phyloP scores from a whole-genome alignment of 768 basidiomycete species.

The Pleurotus sapidus region DNA sequence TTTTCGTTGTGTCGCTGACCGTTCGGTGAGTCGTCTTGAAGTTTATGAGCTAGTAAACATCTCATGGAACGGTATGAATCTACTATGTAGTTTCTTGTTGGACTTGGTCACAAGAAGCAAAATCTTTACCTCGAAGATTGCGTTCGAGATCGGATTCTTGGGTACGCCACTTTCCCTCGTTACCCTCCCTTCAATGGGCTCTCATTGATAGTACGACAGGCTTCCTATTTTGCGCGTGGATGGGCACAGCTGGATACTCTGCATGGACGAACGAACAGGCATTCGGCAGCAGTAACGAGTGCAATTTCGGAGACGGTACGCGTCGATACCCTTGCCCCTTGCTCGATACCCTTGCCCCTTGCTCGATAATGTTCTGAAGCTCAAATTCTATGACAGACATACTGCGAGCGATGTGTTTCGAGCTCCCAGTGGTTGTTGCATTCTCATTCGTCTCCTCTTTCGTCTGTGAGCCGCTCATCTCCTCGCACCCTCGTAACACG shows the following conservation, averaged over 20 bases:
- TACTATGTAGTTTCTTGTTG: slow-evolving; percentile 26
- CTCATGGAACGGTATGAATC: neutral
- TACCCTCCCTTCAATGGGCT: neutral
- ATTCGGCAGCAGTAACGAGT: slow-evolving; percentile 10
- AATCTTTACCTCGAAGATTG: slow-evolving; percentile 35
- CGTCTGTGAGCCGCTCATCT: slow-evolving; percentile 27
- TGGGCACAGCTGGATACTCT: slow-evolving; percentile 3
- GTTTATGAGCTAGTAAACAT: neutral
- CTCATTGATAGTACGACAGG: neutral
- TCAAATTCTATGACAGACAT: slow-evolving; percentile 1
- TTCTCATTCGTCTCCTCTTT: slow-evolving; percentile 45
- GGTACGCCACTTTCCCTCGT: slow-evolving; percentile 22
- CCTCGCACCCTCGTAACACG: neutral
- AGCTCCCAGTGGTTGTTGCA: slow-evolving; percentile 37
- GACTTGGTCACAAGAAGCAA: slow-evolving; percentile 26
- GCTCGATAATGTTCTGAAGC: neutral
- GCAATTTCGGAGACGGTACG: slow-evolving; percentile 16
- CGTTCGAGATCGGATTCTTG: slow-evolving; percentile 36
- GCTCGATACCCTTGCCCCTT: too few relatives aligned
- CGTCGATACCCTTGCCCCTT: slow-evolving; percentile 3
- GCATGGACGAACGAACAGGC: slow-evolving; percentile 1
- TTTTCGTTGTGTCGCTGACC: slow-evolving; percentile 36
- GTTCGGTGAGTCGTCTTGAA: slow-evolving; percentile 28
- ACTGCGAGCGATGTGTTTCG: slow-evolving; percentile 28
- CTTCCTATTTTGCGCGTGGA: slow-evolving; percentile 1